Evolutionary conservation across 2,329 filamentous ascomycete genomes (phyloP).

Genomic region (Lecanoromycetidae sp.): DNA sequence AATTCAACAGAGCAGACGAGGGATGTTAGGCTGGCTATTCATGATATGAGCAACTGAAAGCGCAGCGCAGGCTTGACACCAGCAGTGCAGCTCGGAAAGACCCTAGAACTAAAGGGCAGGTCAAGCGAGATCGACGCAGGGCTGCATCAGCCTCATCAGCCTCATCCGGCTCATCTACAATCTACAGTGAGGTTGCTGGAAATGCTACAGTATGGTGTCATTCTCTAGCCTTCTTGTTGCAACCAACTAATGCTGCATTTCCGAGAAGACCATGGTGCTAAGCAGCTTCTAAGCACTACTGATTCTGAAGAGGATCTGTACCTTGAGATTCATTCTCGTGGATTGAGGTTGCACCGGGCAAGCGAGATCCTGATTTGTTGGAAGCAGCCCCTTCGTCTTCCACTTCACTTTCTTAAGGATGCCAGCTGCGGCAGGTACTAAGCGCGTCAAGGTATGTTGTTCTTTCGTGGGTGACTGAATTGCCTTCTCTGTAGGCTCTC

Average conservation of each 20-base stretch:
- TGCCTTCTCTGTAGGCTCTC: too few species aligned
- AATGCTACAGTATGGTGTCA: too few species aligned
- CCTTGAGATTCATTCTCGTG: not conserved
- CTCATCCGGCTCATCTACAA: too few species aligned
- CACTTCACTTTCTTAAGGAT: conserved; percentile 20
- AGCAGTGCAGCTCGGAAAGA: not conserved
- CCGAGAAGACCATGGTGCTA: too few species aligned
- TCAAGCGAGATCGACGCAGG: conserved; percentile 1
- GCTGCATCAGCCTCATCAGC: not conserved
- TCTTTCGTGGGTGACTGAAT: too few species aligned
- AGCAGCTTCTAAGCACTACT: too few species aligned
- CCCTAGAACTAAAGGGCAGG: conserved; percentile 1
- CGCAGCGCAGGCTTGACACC: not conserved
- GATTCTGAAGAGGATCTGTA: too few species aligned
- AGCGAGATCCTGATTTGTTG: not conserved
- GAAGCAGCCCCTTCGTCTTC: not conserved
- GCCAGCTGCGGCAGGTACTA: conserved; percentile 43
- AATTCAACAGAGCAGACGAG: not conserved
- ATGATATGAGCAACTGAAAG: too few species aligned
- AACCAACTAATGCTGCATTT: too few species aligned
- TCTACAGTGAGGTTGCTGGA: too few species aligned
- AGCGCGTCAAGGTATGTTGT: conserved; percentile 38
- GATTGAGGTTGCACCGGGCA: not conserved
- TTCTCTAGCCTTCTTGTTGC: too few species aligned
- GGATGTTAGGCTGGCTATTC: too few species aligned